Conservation (phyloP, 1,284 basidiomycete genomes). For the Trichosporon sp. region DNA sequence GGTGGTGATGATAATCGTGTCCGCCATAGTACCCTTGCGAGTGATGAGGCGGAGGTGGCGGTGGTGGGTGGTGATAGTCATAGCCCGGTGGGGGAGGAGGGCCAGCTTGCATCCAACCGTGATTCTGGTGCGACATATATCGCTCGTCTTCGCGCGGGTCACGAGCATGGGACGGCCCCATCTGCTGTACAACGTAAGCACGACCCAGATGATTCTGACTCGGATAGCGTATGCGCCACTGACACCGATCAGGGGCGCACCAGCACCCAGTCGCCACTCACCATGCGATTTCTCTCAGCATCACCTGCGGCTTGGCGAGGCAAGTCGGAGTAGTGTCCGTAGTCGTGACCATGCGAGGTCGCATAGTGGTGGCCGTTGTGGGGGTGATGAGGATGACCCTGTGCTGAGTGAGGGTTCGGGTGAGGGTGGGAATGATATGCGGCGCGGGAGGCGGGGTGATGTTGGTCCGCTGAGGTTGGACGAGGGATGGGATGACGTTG, state of each 20-base stretch:
- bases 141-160: neutral
- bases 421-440: neutral
- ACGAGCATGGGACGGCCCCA: neutral
- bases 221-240: neutral
- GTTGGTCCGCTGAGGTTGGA: neutral
- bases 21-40: neutral
- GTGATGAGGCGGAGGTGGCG: neutral
- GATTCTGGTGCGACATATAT: neutral
- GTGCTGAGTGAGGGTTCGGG: neutral
- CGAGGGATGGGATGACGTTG: neutral
- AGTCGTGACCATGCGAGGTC: neutral
- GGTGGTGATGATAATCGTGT: neutral
- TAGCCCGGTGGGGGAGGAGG: neutral
- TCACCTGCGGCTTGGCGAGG: neutral
- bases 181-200: neutral
- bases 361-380: too few relatives aligned
- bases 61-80: neutral
- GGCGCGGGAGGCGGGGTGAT: neutral
- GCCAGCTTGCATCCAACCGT: neutral
- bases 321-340: neutral
- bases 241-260: neutral
- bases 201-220: neutral
- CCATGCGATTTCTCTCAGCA: neutral
- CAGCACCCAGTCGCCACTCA: neutral
- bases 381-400: neutral